phyloP scores from a whole-genome alignment of 257 asterid genomes.

The Capsicum chinense region DNA sequence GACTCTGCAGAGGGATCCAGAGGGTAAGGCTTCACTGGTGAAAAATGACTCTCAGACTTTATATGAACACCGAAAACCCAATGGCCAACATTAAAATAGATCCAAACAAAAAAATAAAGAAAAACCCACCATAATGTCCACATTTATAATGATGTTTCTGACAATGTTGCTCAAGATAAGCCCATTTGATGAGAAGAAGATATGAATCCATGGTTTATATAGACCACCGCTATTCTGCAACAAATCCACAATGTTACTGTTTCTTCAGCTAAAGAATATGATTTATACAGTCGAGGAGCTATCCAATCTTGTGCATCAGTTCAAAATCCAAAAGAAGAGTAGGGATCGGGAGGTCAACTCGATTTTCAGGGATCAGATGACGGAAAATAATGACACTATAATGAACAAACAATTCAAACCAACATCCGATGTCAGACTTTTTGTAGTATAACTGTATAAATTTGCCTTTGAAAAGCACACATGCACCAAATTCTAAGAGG shows the following conservation, averaged over 20 bases:
- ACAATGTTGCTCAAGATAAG: background rate
- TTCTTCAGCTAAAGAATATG: background rate
- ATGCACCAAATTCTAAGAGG: background rate
- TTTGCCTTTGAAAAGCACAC: background rate
- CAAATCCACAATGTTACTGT: slow-evolving; percentile 17
- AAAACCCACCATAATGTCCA: background rate
- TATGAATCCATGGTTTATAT: slow-evolving; percentile 5
- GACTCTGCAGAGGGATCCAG: slow-evolving; percentile 3
- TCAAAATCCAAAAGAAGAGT: background rate
- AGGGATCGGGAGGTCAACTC: background rate
- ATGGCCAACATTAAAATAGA: slow-evolving; percentile 8
- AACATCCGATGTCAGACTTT: background rate
- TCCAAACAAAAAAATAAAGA: background rate
- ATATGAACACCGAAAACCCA: background rate
- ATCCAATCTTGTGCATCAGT: background rate
- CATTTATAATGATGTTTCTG: background rate
- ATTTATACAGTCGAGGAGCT: background rate
- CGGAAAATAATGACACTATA: background rate
- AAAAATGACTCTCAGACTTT: background rate
- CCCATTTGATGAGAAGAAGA: background rate
- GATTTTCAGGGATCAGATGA: background rate
- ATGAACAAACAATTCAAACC: background rate
- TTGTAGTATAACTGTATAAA: background rate
- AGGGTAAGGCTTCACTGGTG: background rate
- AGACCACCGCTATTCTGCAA: background rate